Conservation (phyloP, 2,329 filamentous ascomycete genomes). For the Aspergillus sp. region DNA sequence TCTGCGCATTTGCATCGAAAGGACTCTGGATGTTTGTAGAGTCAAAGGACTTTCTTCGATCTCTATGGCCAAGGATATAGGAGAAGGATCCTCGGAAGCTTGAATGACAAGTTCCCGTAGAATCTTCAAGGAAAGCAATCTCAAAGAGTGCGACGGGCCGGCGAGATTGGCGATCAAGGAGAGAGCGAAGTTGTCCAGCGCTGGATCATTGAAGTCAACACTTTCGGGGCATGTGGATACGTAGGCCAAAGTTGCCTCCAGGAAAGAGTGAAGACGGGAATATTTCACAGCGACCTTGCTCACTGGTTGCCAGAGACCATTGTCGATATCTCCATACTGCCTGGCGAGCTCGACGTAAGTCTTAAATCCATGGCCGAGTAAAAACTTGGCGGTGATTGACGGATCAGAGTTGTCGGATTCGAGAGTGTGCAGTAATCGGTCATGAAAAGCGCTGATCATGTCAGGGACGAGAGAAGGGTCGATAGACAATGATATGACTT, state of each 20-base stretch:
- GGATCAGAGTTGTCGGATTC: conserved; percentile 50
- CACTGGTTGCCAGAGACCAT: conserved; percentile 55
- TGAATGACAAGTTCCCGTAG: conserved; percentile 48
- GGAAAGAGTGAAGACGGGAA: conserved; percentile 55
- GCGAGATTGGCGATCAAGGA: conserved; percentile 65
- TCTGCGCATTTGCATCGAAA: conserved; percentile 79
- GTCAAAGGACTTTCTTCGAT: conserved; percentile 72
- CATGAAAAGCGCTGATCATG: conserved; percentile 56
- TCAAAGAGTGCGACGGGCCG: conserved; percentile 63
- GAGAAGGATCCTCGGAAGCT: conserved; percentile 37
- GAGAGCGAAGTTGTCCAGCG: conserved; percentile 53
- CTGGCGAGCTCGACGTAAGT: conserved; percentile 60
- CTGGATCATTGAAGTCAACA: conserved; percentile 38
- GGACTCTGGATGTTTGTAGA: conserved; percentile 63
- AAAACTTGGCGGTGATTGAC: conserved; percentile 60
- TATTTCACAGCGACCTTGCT: conserved; percentile 58
- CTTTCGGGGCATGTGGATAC: conserved; percentile 20
- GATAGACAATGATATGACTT: conserved; percentile 46
- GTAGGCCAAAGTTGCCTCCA: conserved; percentile 52
- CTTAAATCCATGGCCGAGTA: conserved; percentile 64
- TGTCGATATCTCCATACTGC: conserved; percentile 49
- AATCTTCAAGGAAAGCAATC: conserved; percentile 63
- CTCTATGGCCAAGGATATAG: conserved; percentile 56
- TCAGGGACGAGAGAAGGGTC: conserved; percentile 58
- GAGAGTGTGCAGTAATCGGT: conserved; percentile 57